Evolutionary conservation across 164 flowering plant species (phyloP).

Genomic region (Sextonia rubra): DNA sequence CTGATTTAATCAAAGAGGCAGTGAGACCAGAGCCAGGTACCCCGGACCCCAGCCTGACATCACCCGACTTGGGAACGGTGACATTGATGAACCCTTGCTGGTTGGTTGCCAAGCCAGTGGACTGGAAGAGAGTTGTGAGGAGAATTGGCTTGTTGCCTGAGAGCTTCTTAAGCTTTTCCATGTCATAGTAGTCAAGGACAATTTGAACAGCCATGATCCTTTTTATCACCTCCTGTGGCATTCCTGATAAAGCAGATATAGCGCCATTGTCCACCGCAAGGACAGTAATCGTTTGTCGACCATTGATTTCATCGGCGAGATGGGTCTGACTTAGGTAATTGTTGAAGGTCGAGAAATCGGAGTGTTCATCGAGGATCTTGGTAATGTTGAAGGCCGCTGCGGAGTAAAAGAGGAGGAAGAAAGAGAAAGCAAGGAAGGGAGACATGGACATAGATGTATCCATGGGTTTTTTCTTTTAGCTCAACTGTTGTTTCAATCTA

Average conservation of each 20-base stretch:
- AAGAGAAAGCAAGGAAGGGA: not conserved
- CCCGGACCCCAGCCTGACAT: slow-evolving; percentile 46
- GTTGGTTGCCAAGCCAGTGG: slow-evolving; percentile 33
- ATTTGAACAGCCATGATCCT: slow-evolving; percentile 48
- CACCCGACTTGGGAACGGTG: slow-evolving; percentile 19
- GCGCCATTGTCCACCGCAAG: slow-evolving; percentile 46
- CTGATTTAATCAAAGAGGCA: slow-evolving; percentile 28
- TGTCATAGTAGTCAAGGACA: slow-evolving; percentile 60
- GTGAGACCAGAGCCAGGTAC: slow-evolving; percentile 31
- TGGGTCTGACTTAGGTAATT: slow-evolving; percentile 41
- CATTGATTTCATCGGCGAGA: slow-evolving; percentile 40
- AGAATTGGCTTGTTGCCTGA: slow-evolving; percentile 23
- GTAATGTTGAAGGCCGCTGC: slow-evolving; percentile 60
- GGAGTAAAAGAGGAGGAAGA: slow-evolving; percentile 24
- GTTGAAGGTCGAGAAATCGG: slow-evolving; percentile 51
- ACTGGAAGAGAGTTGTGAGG: slow-evolving; percentile 64
- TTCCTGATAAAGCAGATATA: slow-evolving; percentile 26
- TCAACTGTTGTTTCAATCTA: not conserved
- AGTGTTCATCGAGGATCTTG: slow-evolving; percentile 32
- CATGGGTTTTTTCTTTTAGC: not conserved
- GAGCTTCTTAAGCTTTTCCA: slow-evolving; percentile 28
- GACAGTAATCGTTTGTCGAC: slow-evolving; percentile 56
- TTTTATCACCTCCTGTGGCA: slow-evolving; percentile 22
- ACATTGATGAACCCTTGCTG: slow-evolving; percentile 52
- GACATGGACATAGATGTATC: not conserved